phyloP scores from a whole-genome alignment of 108 stramenopile species.

The Cyclotella choctawhatcheeana region DNA sequence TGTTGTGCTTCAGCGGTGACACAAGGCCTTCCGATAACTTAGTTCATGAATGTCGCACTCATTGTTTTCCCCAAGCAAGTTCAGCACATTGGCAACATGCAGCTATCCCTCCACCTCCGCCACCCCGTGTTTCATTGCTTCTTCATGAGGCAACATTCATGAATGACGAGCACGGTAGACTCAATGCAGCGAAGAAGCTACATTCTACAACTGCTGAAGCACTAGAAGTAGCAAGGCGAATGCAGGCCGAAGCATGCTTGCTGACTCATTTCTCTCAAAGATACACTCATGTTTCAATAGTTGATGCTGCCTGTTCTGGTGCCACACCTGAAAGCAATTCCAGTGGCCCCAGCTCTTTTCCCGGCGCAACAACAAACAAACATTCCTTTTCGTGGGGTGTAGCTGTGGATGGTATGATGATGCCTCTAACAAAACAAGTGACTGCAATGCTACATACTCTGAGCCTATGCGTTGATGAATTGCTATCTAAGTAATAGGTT shows the following conservation, averaged over 20 bases:
- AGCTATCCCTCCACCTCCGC: neutral
- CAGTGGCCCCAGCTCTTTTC: neutral
- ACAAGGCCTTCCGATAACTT: conserved; percentile 69
- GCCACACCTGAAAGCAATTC: conserved; percentile 1
- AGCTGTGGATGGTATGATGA: conserved; percentile 51
- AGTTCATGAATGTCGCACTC: conserved; percentile 51
- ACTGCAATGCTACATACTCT: conserved; percentile 16
- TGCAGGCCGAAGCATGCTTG: conserved; percentile 43
- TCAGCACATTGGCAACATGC: neutral
- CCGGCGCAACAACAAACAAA: neutral
- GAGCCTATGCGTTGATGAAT: conserved; percentile 38
- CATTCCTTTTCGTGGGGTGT: conserved; percentile 35
- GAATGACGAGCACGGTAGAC: conserved; percentile 37
- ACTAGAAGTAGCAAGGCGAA: conserved; percentile 45
- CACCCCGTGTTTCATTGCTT: conserved; percentile 35
- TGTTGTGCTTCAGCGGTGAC: conserved; percentile 79
- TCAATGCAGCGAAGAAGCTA: conserved; percentile 52
- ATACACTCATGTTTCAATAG: conserved; percentile 49
- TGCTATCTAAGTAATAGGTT: neutral
- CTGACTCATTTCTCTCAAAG: conserved; percentile 76
- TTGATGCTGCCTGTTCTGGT: conserved; percentile 8
- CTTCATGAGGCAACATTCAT: conserved; percentile 69
- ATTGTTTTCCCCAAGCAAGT: neutral
- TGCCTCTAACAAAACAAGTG: conserved; percentile 36
- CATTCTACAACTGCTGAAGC: conserved; percentile 65